Conservation (phyloP, 805 yeast genomes). For the Wickerhamomyces bovis region DNA sequence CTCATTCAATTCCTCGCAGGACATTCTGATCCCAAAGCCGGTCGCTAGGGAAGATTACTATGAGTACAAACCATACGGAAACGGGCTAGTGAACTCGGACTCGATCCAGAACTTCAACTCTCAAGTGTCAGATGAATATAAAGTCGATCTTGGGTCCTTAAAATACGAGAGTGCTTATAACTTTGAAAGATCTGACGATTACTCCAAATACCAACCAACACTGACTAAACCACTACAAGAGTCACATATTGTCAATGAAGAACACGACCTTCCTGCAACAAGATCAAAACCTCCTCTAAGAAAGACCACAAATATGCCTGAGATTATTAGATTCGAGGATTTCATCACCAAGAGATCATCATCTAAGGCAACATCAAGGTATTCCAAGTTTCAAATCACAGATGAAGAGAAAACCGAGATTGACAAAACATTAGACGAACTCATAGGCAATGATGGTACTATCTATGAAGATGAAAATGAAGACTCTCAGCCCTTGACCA, state of each 20-base stretch:
- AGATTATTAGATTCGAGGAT: slow-evolving; percentile 23
- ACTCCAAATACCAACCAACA: neutral
- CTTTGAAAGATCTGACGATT: slow-evolving; percentile 31
- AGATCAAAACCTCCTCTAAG: slow-evolving; percentile 5
- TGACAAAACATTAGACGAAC: slow-evolving; percentile 11
- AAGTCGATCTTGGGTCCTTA: slow-evolving; percentile 36
- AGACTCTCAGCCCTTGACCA: slow-evolving; percentile 2
- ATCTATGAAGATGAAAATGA: neutral
- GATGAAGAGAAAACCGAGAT: slow-evolving; percentile 16
- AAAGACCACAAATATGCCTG: slow-evolving; percentile 13
- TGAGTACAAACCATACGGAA: neutral
- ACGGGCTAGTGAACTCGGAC: slow-evolving; percentile 10
- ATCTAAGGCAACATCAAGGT: slow-evolving; percentile 5
- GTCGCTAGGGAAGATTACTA: slow-evolving; percentile 1
- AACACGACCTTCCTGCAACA: neutral
- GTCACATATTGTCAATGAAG: neutral
- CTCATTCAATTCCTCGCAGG: neutral
- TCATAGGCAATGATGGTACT: slow-evolving; percentile 11
- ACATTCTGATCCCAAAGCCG: slow-evolving; percentile 6
- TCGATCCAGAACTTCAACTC: slow-evolving; percentile 12
- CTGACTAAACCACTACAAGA: neutral
- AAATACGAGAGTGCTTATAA: slow-evolving; percentile 62
- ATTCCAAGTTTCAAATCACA: slow-evolving; percentile 17
- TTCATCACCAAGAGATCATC: slow-evolving; percentile 8
- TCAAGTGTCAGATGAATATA: slow-evolving; percentile 39